phyloP scores from a whole-genome alignment of 2,329 filamentous ascomycete genomes.

The Aspergillus sp. region DNA sequence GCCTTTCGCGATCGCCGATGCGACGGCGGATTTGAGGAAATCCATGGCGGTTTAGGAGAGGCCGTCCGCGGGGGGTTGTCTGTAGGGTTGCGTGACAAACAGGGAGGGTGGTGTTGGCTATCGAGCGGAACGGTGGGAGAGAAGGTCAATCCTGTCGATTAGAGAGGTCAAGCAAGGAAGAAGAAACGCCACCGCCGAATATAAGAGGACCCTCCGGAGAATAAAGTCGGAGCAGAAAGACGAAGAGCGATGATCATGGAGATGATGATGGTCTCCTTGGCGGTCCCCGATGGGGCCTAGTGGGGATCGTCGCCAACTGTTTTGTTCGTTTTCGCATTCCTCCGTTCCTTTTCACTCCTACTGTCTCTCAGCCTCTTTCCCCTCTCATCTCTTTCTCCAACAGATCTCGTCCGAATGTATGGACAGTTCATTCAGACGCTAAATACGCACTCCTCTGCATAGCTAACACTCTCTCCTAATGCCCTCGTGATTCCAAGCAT shows the following conservation, averaged over 20 bases:
- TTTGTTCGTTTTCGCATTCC: background rate
- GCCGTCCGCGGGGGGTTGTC: constrained; percentile 3
- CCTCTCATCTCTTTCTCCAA: background rate
- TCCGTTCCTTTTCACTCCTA: background rate
- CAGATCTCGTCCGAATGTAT: background rate
- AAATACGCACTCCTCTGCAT: background rate
- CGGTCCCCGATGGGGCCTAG: background rate
- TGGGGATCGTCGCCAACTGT: background rate
- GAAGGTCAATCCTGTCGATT: background rate
- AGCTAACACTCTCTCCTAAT: background rate
- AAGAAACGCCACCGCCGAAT: background rate
- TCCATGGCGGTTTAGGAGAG: constrained; percentile 64
- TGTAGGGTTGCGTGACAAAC: background rate
- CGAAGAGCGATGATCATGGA: background rate
- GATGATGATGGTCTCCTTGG: background rate
- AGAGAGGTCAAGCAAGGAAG: background rate
- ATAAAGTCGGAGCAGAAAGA: background rate
- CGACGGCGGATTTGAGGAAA: constrained; percentile 95
- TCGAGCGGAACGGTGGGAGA: background rate
- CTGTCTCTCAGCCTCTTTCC: too few relatives aligned
- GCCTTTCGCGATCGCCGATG: constrained; percentile 92
- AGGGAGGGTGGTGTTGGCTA: background rate
- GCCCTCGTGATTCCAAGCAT: background rate
- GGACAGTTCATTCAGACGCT: background rate
- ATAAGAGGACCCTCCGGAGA: background rate